phyloP scores from a whole-genome alignment of 495 filamentous ascomycete genomes.

The Recurvomyces mirabilis region DNA sequence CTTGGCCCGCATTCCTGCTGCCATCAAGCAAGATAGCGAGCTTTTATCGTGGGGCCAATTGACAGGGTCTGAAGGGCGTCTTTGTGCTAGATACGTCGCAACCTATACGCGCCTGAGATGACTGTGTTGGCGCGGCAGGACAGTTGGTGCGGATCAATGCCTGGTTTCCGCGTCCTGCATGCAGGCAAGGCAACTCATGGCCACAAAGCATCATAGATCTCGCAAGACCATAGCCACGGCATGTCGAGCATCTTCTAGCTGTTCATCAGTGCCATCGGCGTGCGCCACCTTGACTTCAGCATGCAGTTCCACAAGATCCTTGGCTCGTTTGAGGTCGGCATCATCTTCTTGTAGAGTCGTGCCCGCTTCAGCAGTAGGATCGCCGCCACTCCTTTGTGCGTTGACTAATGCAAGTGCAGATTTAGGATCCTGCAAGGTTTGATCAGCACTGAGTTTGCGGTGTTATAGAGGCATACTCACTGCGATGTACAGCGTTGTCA shows the following conservation, averaged over 20 bases:
- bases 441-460: no score
- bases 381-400: slow-evolving; percentile 32
- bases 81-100: no score
- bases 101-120: no score
- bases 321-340: slow-evolving; percentile 43
- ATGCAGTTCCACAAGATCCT: slow-evolving; percentile 48
- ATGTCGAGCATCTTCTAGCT: slow-evolving; percentile 14
- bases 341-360: slow-evolving; percentile 22
- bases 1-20: no score
- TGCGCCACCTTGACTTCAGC: slow-evolving; percentile 42
- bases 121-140: no score
- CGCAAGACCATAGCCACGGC: slow-evolving; percentile 13
- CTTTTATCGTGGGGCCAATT: no score
- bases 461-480: slow-evolving; percentile 7
- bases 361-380: neutral
- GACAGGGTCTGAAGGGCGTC: no score
- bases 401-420: slow-evolving; percentile 53
- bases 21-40: no score
- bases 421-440: slow-evolving; percentile 42
- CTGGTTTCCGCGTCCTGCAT: no score
- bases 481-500: slow-evolving; percentile 19
- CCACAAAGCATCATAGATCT: neutral
- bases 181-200: no score
- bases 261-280: slow-evolving; percentile 21
- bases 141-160: no score